Conservation (phyloP, 345 rosid species). For the Bruguiera parviflora region DNA sequence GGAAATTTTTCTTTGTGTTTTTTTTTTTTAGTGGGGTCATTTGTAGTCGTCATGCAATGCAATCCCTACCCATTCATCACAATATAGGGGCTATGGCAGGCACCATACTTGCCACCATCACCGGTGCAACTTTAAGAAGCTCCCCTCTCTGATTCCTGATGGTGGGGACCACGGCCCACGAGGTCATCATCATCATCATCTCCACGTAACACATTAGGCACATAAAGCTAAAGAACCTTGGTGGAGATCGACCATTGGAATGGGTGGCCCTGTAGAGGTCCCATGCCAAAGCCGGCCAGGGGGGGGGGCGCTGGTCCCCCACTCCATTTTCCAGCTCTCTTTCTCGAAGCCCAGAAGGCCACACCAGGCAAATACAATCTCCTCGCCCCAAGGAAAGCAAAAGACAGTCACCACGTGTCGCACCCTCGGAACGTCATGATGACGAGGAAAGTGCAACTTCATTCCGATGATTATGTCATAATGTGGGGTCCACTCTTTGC, state of each 20-base stretch:
- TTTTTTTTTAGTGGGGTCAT: no score
- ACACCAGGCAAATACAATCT: constrained; percentile 5
- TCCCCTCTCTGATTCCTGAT: background rate
- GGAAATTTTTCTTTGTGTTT: no score
- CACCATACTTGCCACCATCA: constrained; percentile 22
- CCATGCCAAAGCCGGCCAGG: no score
- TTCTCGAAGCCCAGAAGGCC: no score
- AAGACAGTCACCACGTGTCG: constrained; percentile 32
- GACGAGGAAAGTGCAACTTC: constrained; percentile 33
- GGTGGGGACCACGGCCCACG: constrained; percentile 10
- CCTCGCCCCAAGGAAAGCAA: constrained; percentile 40
- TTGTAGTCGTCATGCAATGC: background rate
- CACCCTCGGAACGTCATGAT: constrained; percentile 27
- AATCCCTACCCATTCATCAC: constrained; percentile 12
- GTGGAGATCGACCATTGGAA: background rate
- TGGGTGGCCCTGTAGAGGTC: background rate
- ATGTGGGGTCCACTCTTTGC: no score
- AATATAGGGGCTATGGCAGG: constrained; percentile 9
- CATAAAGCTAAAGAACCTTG: background rate
- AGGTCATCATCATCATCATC: background rate
- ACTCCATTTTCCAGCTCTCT: background rate
- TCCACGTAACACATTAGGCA: background rate
- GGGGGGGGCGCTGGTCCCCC: no score
- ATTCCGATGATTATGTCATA: constrained; percentile 33
- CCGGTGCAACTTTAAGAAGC: constrained; percentile 4